phyloP scores from a whole-genome alignment of 768 basidiomycete species.

The Auriscalpium microsporum region DNA sequence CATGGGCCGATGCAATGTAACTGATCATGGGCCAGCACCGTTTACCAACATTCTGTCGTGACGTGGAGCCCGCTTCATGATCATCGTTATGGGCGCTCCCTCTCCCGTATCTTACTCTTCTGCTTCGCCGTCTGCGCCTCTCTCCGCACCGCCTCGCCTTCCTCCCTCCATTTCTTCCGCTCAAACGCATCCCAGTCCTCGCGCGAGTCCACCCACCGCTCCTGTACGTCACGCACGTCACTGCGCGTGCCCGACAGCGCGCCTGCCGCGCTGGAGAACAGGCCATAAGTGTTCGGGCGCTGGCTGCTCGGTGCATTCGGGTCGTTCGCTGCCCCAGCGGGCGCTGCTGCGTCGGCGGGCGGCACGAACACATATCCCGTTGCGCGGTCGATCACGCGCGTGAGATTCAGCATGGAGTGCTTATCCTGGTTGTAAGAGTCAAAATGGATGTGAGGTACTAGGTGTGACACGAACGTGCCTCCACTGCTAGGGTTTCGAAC shows the following conservation, averaged over 20 bases:
- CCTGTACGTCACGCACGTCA: constrained; percentile 73
- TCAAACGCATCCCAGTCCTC: constrained; percentile 82
- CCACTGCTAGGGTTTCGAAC: constrained; percentile 95
- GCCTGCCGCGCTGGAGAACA: constrained; percentile 62
- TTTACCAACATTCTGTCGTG: no score
- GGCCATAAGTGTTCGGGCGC: constrained; percentile 55
- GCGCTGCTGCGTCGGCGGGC: constrained; percentile 24
- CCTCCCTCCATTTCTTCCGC: constrained; percentile 64
- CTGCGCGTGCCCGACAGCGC: constrained; percentile 40
- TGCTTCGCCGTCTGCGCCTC: constrained; percentile 28
- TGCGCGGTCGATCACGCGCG: constrained; percentile 78
- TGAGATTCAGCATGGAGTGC: constrained; percentile 85
- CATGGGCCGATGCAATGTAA: no score
- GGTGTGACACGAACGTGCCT: constrained; percentile 44
- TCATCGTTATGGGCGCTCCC: constrained; percentile 1
- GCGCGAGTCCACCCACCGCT: constrained; percentile 84
- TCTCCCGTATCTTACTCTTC: constrained; percentile 17
- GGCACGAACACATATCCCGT: constrained; percentile 89
- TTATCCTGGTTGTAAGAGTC: constrained; percentile 59
- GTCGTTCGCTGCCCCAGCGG: constrained; percentile 24
- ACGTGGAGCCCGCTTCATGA: no score
- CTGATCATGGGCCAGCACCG: no score
- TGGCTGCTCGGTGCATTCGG: constrained; percentile 30
- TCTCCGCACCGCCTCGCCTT: constrained; percentile 48
- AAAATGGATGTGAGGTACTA: not conserved